Base-by-base conservation (phyloP, 805 yeast genomes). In the Dipodascus albidus region DNA sequence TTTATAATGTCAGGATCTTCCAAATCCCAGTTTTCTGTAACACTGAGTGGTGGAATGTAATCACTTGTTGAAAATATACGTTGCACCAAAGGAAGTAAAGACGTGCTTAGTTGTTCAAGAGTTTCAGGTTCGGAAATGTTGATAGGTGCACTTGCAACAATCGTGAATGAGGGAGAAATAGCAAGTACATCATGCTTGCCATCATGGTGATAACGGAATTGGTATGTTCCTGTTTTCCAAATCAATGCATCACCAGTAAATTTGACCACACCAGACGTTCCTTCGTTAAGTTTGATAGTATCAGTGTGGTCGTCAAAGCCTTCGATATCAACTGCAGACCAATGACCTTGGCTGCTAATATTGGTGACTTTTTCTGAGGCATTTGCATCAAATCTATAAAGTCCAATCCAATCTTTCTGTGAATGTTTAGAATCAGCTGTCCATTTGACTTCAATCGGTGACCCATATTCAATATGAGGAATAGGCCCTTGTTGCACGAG, bases 151-250 rank as follows among this genome's bases (percentile, higher is more conserved):
- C n/a, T n/a, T 24, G 72, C 62, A 33, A 69, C 71, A 48, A 86
- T 70, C 64, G 82, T 85, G 64, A 86, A 83, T 19, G 89, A 87
- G 54, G 72, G 74, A 0, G 89, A 79, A 31, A 81, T 75, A 56
- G 74, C 73, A 22, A 80, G 71, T n/a, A 85, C 95, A 54, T 80
- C 82, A 63, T 86, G 95, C 49, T 80, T 76, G 22, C 79, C 81
- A 50, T 74, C 76, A 52, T 77, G 72, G 62, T 86, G 93, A 61
- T 83, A 83, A 64, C 95, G 74, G 58, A 86, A 74, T 67, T 86
- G 91, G 67, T 80, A 86, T 33, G 78, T 71, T 0, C 95, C 95
- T 44, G 76, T 79, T 59, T 82, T 83, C 79, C 82, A 83, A 60
- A 74, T 74, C 47, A 83, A 67, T 50, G 75, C 68, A 2, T 73